phyloP scores from a whole-genome alignment of 441 rosid species.

The Biscutella laevigata region DNA sequence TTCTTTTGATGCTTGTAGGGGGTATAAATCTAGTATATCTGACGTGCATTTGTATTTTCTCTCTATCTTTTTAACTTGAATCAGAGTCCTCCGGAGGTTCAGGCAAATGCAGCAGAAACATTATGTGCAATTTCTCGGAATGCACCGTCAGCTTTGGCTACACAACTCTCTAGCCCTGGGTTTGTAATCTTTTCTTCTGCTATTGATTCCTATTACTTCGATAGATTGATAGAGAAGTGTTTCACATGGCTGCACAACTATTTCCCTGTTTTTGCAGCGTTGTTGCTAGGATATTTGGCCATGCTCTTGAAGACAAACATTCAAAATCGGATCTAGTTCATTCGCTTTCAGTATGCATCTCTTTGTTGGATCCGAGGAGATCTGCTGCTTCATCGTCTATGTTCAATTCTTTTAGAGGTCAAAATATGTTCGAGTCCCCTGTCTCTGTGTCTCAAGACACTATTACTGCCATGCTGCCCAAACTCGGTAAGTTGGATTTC shows the following conservation, averaged over 20 bases:
- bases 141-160: constrained; percentile 82
- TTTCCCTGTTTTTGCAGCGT: constrained; percentile 45
- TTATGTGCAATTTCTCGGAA: constrained; percentile 85
- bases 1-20: constrained; percentile 6
- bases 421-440: constrained; percentile 72
- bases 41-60: too few species aligned
- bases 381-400: constrained; percentile 56
- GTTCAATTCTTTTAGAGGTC: constrained; percentile 82
- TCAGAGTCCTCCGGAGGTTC: constrained; percentile 82
- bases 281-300: constrained; percentile 78
- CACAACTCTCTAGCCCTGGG: constrained; percentile 84
- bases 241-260: constrained; percentile 1
- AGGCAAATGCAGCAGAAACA: constrained; percentile 91
- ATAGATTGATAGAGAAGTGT: constrained; percentile 2
- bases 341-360: constrained; percentile 91
- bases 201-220: constrained; percentile 5
- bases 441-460: constrained; percentile 77
- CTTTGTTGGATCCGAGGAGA: constrained; percentile 88
- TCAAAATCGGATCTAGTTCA: constrained; percentile 90
- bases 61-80: too few species aligned
- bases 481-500: constrained; percentile 92
- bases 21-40: constrained; percentile 11
- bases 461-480: constrained; percentile 84
- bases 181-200: constrained; percentile 28
- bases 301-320: constrained; percentile 81